These are phyloP conservation scores for Mucor saturninus DNA, from an alignment of 371 early-diverging fungal species.

Conservation along the genomic window DNA sequence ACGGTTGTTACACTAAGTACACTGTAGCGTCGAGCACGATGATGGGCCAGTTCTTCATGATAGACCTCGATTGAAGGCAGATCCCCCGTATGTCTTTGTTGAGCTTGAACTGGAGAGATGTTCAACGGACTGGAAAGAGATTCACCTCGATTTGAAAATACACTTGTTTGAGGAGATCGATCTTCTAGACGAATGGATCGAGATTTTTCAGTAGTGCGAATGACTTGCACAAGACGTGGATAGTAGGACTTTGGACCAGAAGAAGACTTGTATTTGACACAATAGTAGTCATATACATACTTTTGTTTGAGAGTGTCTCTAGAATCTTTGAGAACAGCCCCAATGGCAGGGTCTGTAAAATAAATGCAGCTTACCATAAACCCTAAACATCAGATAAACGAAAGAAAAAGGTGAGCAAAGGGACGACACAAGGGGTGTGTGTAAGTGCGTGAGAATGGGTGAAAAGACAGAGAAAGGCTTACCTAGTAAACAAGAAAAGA, in stretches of 20 bases:
- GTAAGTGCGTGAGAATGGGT: neutral
- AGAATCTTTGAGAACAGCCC: slow-evolving; percentile 17
- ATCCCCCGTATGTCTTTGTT: neutral
- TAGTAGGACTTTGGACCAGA: neutral
- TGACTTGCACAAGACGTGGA: slow-evolving; percentile 5
- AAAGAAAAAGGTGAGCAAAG: too few species aligned
- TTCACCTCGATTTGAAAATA: neutral
- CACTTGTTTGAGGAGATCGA: neutral
- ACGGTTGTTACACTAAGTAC: slow-evolving; percentile 9
- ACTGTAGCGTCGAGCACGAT: neutral
- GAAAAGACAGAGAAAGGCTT: slow-evolving; percentile 1
- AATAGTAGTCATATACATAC: slow-evolving; percentile 44
- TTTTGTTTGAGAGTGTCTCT: slow-evolving; percentile 14
- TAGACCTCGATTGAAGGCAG: slow-evolving; percentile 5
- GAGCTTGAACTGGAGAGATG: neutral
- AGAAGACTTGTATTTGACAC: slow-evolving; percentile 1
- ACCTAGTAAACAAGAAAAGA: slow-evolving; percentile 40
- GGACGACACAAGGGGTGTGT: neutral
- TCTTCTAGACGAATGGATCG: neutral
- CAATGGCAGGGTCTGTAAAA: slow-evolving; percentile 45
- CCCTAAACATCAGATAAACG: slow-evolving; percentile 14
- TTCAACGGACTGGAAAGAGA: neutral
- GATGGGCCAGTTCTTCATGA: neutral
- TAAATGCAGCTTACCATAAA: slow-evolving; percentile 41
- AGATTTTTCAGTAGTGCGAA: neutral